Base-by-base conservation (phyloP, 2,329 filamentous ascomycete species). In the Colletotrichum sp. region DNA sequence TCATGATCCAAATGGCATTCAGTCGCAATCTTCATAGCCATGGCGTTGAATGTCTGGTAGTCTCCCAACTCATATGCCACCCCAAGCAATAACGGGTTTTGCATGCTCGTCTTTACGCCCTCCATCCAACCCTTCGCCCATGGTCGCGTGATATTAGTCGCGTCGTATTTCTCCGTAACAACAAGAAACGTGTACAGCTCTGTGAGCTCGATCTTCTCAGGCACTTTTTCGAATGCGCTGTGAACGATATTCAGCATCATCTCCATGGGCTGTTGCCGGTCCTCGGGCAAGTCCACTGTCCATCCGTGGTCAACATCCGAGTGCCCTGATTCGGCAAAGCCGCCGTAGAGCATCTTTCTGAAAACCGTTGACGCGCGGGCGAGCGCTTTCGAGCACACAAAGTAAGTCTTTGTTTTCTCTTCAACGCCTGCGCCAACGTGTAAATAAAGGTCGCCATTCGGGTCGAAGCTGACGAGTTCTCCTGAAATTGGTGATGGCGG, bases 1-100 rank as follows among this genome's bases (percentile, higher is more conserved):
- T 76, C 65, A 15, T 26, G 24, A 36, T 76, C 74, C 26, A 69
- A 13, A 2, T 69, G 49, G 8, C 75, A 78, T 62, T 81, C 80
- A 8, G 80, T 76, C 21, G 81, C 52, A 65, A 83, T 78, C 64
- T 78, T 78, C n/a, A 78, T 69, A 13, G 80, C 75, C 10, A 77
- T 76, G 8, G 36, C 49, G 28, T 74, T 62, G 44, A 84, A 83
- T 2, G 75, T 66, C 8, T 79, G 75, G 5, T 76, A 68, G 12
- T 78, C 72, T 1, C 83, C 83, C 28, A 84, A 71, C 75, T 84
- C 82, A 80, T 83, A 84, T 1, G 81, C 77, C 4, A 84, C 79
- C 78, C 81, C 83, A 5, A 84, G 67, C 5, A 82, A 76, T 67
- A 80, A 69, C 10, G 76, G 77, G 3, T 78, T 78, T 9, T 78